Conservation (phyloP, 768 basidiomycete species). For the Trametes cingulata region DNA sequence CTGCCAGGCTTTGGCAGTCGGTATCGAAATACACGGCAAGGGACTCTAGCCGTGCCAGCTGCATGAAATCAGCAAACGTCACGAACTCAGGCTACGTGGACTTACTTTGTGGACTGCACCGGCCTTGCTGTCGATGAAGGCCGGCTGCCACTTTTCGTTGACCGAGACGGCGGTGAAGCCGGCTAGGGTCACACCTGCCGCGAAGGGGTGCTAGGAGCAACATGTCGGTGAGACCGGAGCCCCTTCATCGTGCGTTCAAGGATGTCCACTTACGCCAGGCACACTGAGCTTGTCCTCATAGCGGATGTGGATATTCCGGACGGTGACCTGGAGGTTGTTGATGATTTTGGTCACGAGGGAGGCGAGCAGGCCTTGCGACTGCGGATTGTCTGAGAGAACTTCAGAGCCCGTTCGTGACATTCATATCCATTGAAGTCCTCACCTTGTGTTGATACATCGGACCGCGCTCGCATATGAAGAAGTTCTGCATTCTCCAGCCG, state of each 20-base stretch:
- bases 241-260: background rate
- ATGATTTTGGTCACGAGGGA: slow-evolving; percentile 87
- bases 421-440: slow-evolving; percentile 16
- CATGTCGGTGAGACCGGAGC: background rate
- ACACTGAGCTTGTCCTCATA: slow-evolving; percentile 96
- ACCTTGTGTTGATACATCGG: slow-evolving; percentile 50
- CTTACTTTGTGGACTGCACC: slow-evolving; percentile 87
- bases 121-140: slow-evolving; percentile 89
- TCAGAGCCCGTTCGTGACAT: slow-evolving; percentile 13
- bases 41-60: slow-evolving; percentile 86
- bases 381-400: slow-evolving; percentile 48
- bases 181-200: slow-evolving; percentile 85
- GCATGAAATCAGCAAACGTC: slow-evolving; percentile 1
- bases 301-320: slow-evolving; percentile 93
- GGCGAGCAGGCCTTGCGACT: slow-evolving; percentile 82
- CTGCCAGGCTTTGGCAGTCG: slow-evolving; percentile 79
- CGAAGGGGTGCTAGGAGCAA: slow-evolving; percentile 80
- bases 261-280: slow-evolving; percentile 66
- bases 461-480: slow-evolving; percentile 63
- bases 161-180: slow-evolving; percentile 90
- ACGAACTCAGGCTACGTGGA: background rate
- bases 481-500: slow-evolving; percentile 87
- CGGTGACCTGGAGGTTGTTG: slow-evolving; percentile 94
- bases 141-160: slow-evolving; percentile 81
- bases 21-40: slow-evolving; percentile 95